Percentiles rank a stretch among this genome's conserved stretches.
phyloP scores from a whole-genome alignment of 2,329 filamentous ascomycete species.

The Lecanosticta acicola region DNA sequence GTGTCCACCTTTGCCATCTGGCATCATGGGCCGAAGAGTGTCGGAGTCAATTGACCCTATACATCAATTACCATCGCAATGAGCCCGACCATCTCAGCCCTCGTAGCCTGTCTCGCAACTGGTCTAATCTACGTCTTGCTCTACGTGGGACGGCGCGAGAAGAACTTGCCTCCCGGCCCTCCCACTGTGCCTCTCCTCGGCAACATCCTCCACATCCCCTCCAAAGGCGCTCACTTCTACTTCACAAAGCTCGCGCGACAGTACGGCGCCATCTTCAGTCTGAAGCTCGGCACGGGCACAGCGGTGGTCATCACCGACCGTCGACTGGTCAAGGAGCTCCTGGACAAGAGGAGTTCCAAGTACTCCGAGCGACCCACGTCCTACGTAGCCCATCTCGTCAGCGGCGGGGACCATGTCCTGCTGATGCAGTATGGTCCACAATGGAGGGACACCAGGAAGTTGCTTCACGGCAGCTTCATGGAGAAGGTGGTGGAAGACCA shows the following conservation, averaged over 20 bases:
- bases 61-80: conserved; percentile 2
- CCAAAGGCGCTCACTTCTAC: conserved; percentile 29
- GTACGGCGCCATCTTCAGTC: conserved; percentile 27
- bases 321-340: conserved; percentile 37
- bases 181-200: conserved; percentile 41
- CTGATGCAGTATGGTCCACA: conserved; percentile 43
- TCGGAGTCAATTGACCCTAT: too few species aligned
- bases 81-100: conserved; percentile 1
- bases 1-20: too few species aligned
- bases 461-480: conserved; percentile 40
- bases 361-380: conserved; percentile 37
- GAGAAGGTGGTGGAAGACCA: conserved; percentile 42
- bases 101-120: conserved; percentile 6
- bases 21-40: too few species aligned
- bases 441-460: conserved; percentile 45
- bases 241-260: conserved; percentile 28
- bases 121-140: conserved; percentile 14
- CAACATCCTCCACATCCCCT: conserved; percentile 38
- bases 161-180: conserved; percentile 33
- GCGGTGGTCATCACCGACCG: conserved; percentile 40
- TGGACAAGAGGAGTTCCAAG: conserved; percentile 43
- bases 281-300: conserved; percentile 40
- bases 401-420: conserved; percentile 44
- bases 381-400: conserved; percentile 43
- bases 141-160: conserved; percentile 19